phyloP scores from a whole-genome alignment of 805 yeast genomes.

The Wickerhamia fluorescens region DNA sequence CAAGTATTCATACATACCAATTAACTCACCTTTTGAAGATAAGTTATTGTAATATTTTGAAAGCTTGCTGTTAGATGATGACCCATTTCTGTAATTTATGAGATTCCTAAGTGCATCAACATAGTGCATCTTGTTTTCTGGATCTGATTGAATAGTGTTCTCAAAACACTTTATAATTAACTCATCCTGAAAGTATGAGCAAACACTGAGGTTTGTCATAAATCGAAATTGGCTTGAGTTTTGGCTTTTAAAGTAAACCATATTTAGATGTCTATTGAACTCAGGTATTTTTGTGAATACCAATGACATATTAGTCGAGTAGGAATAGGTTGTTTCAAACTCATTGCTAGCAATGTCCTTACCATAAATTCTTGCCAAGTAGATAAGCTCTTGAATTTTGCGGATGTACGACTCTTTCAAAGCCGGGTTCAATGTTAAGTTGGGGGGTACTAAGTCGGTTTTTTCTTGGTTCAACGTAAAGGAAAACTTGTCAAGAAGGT shows the following conservation, averaged over 20 bases:
- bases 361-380: constrained; percentile 18
- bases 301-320: constrained; percentile 25
- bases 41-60: constrained; percentile 22
- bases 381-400: constrained; percentile 47
- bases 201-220: constrained; percentile 23
- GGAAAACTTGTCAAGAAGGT: constrained; percentile 42
- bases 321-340: constrained; percentile 20
- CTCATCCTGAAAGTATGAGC: constrained; percentile 32
- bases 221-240: constrained; percentile 18
- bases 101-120: constrained; percentile 29
- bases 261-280: constrained; percentile 27
- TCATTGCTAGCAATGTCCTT: constrained; percentile 8
- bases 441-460: constrained; percentile 44
- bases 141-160: constrained; percentile 27
- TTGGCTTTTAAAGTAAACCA: constrained; percentile 15
- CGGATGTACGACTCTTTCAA: constrained; percentile 47
- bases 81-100: constrained; percentile 11
- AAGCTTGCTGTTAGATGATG: constrained; percentile 13
- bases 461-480: constrained; percentile 28
- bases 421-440: constrained; percentile 17
- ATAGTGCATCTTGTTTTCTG: constrained; percentile 24
- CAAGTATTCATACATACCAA: constrained; percentile 29
- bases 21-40: constrained; percentile 21
- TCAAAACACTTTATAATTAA: constrained; percentile 35
- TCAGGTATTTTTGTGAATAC: constrained; percentile 30